phyloP scores from a whole-genome alignment of 75 land plant genomes.

The Picea sitchensis region DNA sequence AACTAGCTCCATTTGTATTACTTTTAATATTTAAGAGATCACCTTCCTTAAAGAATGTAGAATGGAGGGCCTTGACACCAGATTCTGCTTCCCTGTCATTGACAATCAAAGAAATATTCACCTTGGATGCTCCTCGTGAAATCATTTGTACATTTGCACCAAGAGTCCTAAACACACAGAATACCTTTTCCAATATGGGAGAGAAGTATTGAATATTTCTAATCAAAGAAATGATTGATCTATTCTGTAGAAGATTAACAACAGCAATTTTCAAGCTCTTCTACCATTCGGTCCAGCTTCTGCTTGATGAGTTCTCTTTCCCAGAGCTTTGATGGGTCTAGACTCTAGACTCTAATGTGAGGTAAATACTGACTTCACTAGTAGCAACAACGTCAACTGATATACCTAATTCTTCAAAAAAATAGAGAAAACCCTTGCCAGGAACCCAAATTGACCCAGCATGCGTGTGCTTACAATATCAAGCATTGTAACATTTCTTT shows the following conservation, averaged over 20 bases:
- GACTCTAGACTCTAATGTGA: conserved; percentile 42
- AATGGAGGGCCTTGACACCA: conserved; percentile 73
- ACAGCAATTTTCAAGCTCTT: conserved; percentile 84
- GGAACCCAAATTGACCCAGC: conserved; percentile 98
- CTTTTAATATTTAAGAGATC: background rate
- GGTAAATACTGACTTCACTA: conserved; percentile 96
- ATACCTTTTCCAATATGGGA: conserved; percentile 33
- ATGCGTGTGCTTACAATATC: conserved; percentile 98
- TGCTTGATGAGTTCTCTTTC: conserved; percentile 89
- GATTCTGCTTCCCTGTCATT: conserved; percentile 81
- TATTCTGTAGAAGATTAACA: conserved; percentile 77
- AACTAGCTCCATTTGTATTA: too few species aligned
- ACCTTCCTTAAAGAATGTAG: conserved; percentile 56
- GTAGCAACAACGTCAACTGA: conserved; percentile 99
- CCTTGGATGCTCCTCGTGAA: conserved; percentile 99
- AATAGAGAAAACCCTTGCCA: conserved; percentile 91
- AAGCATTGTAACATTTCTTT: conserved; percentile 89
- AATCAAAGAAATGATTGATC: conserved; percentile 92
- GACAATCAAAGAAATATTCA: conserved; percentile 87
- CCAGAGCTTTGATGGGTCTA: conserved; percentile 92
- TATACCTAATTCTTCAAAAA: conserved; percentile 83
- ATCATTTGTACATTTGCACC: conserved; percentile 98
- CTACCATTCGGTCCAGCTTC: conserved; percentile 88
- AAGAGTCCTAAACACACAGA: conserved; percentile 44
- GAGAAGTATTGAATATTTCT: conserved; percentile 92